phyloP scores from a whole-genome alignment of 2,329 filamentous ascomycete species.

The Orbilia oligospora region DNA sequence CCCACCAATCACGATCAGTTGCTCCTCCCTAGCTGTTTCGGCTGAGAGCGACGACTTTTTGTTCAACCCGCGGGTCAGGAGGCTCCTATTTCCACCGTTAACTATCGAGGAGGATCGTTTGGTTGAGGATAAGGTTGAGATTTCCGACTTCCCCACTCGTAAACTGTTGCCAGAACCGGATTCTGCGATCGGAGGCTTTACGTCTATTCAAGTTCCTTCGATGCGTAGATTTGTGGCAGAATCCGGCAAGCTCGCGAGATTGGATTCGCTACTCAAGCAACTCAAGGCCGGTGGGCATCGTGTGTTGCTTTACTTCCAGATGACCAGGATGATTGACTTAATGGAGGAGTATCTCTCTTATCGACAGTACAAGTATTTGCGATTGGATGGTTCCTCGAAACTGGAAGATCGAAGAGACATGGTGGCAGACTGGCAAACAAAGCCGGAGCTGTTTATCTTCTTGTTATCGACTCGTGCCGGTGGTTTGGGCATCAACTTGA shows the following conservation, averaged over 20 bases:
- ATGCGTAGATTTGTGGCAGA: slow-evolving; percentile 99
- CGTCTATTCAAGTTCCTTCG: slow-evolving; percentile 90
- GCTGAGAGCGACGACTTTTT: slow-evolving; percentile 79
- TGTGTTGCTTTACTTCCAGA: slow-evolving; percentile 98
- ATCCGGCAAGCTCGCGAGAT: slow-evolving; percentile 92
- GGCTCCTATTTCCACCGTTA: slow-evolving; percentile 78
- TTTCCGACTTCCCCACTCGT: slow-evolving; percentile 75
- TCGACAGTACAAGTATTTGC: slow-evolving; percentile 98
- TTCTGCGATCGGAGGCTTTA: slow-evolving; percentile 86
- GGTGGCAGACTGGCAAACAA: slow-evolving; percentile 94
- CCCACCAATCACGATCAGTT: slow-evolving; percentile 85
- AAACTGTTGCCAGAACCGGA: slow-evolving; percentile 82
- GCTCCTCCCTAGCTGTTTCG: slow-evolving; percentile 76
- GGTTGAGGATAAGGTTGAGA: slow-evolving; percentile 79
- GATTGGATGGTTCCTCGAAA: slow-evolving; percentile 96
- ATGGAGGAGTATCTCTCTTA: slow-evolving; percentile 99
- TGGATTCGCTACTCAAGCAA: slow-evolving; percentile 87
- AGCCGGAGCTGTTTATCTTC: slow-evolving; percentile 97
- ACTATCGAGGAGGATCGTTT: slow-evolving; percentile 79
- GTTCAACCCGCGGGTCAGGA: slow-evolving; percentile 84
- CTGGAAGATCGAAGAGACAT: slow-evolving; percentile 97
- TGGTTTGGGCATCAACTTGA: slow-evolving; percentile 97
- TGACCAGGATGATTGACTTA: slow-evolving; percentile 99
- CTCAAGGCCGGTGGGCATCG: slow-evolving; percentile 94
- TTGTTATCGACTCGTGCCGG: slow-evolving; percentile 94